A percentile compares a stretch with the other conserved stretches of the same genome.
Evolutionary conservation across 768 basidiomycete species (phyloP).

Genomic region (Pleurotus citrinopileatus): DNA sequence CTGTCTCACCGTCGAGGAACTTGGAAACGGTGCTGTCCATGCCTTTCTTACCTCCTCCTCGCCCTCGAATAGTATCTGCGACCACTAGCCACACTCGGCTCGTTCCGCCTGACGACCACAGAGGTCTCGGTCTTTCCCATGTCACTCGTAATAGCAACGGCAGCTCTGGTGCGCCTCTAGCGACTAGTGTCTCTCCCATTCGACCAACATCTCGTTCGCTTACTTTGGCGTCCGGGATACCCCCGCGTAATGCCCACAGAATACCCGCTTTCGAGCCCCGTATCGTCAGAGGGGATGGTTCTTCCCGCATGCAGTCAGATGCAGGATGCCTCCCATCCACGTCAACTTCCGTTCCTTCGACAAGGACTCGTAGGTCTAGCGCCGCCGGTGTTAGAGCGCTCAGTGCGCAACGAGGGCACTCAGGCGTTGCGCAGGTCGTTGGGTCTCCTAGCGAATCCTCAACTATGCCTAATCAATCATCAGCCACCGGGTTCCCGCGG

Average conservation of each 20-base stretch:
- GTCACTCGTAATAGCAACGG: conserved; percentile 31
- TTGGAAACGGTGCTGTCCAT: conserved; percentile 68
- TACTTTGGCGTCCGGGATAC: conserved; percentile 29
- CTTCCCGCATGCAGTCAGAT: conserved; percentile 36
- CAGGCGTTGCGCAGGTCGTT: neutral
- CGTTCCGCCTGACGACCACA: conserved; percentile 30
- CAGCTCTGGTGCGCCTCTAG: conserved; percentile 7
- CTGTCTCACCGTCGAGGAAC: conserved; percentile 49
- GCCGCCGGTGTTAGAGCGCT: conserved; percentile 28
- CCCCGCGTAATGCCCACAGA: conserved; percentile 29
- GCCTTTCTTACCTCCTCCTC: conserved; percentile 43
- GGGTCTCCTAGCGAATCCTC: conserved; percentile 19
- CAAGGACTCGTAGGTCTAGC: conserved; percentile 46
- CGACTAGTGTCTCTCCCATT: conserved; percentile 29
- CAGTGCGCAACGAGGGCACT: conserved; percentile 12
- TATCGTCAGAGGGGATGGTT: conserved; percentile 55
- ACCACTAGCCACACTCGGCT: conserved; percentile 22
- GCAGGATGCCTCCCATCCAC: conserved; percentile 39
- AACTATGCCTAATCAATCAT: conserved; percentile 27
- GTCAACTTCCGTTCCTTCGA: conserved; percentile 38
- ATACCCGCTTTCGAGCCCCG: conserved; percentile 57
- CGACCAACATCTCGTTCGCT: conserved; percentile 44
- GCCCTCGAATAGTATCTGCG: conserved; percentile 28
- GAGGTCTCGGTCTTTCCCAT: conserved; percentile 34
- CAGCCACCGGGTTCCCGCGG: conserved; percentile 47